Conservation (phyloP, 257 asterid species). For the Gentiana dahurica region DNA sequence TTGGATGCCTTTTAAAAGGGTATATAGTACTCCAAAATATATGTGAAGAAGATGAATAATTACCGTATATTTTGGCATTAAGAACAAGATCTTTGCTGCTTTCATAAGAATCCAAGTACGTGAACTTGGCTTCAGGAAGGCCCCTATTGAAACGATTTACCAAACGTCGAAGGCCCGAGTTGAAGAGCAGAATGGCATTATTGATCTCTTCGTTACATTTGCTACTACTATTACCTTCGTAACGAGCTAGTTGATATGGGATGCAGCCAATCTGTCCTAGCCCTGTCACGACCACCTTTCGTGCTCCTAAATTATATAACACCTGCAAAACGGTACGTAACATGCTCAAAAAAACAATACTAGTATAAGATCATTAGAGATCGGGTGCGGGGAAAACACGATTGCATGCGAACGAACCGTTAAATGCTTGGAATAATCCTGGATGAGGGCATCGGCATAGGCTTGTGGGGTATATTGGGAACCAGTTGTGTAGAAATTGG, state of each 20-base stretch:
- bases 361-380: too few relatives aligned
- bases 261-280: conserved; percentile 87
- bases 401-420: conserved; percentile 21
- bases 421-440: conserved; percentile 53
- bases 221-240: conserved; percentile 46
- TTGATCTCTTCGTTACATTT: conserved; percentile 84
- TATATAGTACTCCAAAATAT: too few relatives aligned
- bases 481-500: conserved; percentile 49
- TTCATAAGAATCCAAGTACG: conserved; percentile 54
- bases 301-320: conserved; percentile 67
- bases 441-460: conserved; percentile 66
- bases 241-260: conserved; percentile 72
- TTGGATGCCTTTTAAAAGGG: too few relatives aligned
- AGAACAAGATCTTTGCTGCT: conserved; percentile 51
- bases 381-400: background rate
- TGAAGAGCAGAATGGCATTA: conserved; percentile 57
- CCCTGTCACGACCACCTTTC: conserved; percentile 58
- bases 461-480: conserved; percentile 48
- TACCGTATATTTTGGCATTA: conserved; percentile 68
- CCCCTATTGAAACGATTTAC: conserved; percentile 49
- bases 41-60: background rate
- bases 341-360: too few relatives aligned
- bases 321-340: conserved; percentile 17
- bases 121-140: conserved; percentile 62
- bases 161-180: conserved; percentile 46